Base-by-base conservation (phyloP, 73 alveolate species). In the Vitrella brassicaformis region DNA sequence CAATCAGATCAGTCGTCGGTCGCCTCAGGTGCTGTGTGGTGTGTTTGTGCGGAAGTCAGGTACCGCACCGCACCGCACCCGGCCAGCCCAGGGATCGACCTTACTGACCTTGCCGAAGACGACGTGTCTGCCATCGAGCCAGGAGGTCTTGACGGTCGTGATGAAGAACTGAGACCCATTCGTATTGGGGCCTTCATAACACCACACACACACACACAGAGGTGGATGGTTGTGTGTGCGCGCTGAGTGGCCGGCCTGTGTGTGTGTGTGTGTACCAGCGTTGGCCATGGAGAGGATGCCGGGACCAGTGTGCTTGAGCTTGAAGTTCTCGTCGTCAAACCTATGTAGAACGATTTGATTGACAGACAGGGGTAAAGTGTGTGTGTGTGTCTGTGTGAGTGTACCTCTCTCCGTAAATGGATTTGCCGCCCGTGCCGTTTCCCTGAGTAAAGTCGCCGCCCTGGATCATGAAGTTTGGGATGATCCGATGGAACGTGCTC, bases 171-270 rank as follows among this genome's bases (percentile, higher is more conserved):
- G 97, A 67, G 96, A 87, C 31, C 99, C 99, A 68, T 94, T 94
- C 78, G 99, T 94, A 88, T 94, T 94, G 47, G 98, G 98, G 10
- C 99, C 99, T n/a, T n/a, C n/a, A n/a, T n/a, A n/a, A n/a, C n/a
- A n/a, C n/a, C n/a, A n/a, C n/a, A n/a, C n/a, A n/a, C n/a, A n/a
- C n/a, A n/a, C n/a, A n/a, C n/a, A n/a, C n/a, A n/a, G n/a, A n/a
- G n/a, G n/a, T n/a, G n/a, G n/a, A n/a, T n/a, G n/a, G n/a, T n/a
- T n/a, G n/a, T n/a, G n/a, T n/a, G n/a, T n/a, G n/a, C n/a, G n/a
- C n/a, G n/a, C n/a, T n/a, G n/a, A n/a, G n/a, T n/a, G n/a, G n/a
- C n/a, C n/a, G n/a, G n/a, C n/a, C n/a, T n/a, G n/a, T n/a, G n/a
- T n/a, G n/a, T n/a, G n/a, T n/a, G n/a, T n/a, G n/a, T n/a, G n/a